phyloP scores from a whole-genome alignment of 1,284 basidiomycete genomes.

The Athelia psychrophila region DNA sequence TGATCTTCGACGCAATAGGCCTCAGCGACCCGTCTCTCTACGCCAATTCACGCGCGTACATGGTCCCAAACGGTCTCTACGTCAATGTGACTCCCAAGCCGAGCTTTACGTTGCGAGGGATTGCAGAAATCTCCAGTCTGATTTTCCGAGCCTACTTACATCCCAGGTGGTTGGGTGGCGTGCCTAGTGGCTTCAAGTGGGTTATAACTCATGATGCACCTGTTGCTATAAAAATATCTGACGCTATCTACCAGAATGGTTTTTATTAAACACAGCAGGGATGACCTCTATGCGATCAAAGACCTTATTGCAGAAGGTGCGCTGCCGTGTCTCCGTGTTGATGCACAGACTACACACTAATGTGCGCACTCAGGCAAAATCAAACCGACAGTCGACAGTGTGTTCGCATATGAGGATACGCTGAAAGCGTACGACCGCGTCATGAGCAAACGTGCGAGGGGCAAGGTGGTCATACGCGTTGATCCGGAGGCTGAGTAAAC shows the following conservation, averaged over 20 bases:
- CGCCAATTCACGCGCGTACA: constrained; percentile 36
- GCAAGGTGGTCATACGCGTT: constrained; percentile 60
- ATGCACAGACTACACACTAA: no score
- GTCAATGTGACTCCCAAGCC: constrained; percentile 41
- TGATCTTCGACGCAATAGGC: constrained; percentile 42
- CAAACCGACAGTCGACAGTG: constrained; percentile 59
- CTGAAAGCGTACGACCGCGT: constrained; percentile 59
- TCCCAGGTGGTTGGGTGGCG: constrained; percentile 48
- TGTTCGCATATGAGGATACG: constrained; percentile 55
- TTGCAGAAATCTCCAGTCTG: constrained; percentile 23
- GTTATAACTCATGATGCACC: no score
- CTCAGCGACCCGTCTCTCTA: constrained; percentile 34
- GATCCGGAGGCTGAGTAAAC: constrained; percentile 22
- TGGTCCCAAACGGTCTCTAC: constrained; percentile 44
- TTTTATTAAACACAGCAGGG: constrained; percentile 25
- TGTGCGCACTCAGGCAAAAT: constrained; percentile 39
- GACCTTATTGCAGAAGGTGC: constrained; percentile 41
- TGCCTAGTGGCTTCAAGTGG: constrained; percentile 40
- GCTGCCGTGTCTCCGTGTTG: no score
- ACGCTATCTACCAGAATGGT: no score
- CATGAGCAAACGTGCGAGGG: constrained; percentile 52
- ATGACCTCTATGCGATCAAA: constrained; percentile 33
- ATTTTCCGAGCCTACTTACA: constrained; percentile 23
- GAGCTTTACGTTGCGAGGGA: constrained; percentile 13
- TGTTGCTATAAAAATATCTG: background rate